phyloP scores from a whole-genome alignment of 495 filamentous ascomycete genomes.

The Neurospora discreta region DNA sequence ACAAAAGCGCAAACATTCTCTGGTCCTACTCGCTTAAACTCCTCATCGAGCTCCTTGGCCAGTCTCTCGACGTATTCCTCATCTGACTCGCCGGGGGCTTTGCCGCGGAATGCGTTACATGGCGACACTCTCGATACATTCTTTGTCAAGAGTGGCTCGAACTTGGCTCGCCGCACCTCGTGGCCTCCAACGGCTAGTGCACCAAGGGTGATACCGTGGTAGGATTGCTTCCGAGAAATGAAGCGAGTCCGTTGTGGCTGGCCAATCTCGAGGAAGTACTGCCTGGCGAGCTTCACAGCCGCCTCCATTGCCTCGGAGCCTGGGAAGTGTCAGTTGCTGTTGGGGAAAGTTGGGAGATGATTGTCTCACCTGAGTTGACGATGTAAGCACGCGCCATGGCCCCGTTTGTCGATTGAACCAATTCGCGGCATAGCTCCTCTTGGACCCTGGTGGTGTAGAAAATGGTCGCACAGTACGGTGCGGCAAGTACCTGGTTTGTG shows the following conservation, averaged over 20 bases:
- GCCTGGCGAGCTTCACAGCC: constrained; percentile 51
- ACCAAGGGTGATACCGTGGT: constrained; percentile 66
- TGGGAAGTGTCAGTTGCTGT: constrained; percentile 23
- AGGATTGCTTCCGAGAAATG: constrained; percentile 59
- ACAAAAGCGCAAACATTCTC: constrained; percentile 67
- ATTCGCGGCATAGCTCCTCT: constrained; percentile 29
- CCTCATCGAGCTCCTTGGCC: constrained; percentile 58
- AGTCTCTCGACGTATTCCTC: constrained; percentile 38
- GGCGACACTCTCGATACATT: constrained; percentile 57
- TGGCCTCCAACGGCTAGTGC: constrained; percentile 55
- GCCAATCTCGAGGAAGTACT: constrained; percentile 50
- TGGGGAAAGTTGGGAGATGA: constrained; percentile 9
- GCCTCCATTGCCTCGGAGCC: constrained; percentile 31
- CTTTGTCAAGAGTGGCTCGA: constrained; percentile 50
- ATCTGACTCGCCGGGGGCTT: constrained; percentile 19
- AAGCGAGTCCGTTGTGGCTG: constrained; percentile 38
- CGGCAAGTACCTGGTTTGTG: constrained; percentile 24
- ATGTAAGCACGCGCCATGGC: constrained; percentile 37
- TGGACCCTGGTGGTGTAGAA: constrained; percentile 32
- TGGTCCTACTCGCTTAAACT: constrained; percentile 61
- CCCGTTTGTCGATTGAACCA: constrained; percentile 35
- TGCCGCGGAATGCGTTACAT: constrained; percentile 42
- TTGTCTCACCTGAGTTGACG: constrained; percentile 47
- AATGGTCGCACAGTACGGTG: constrained; percentile 33
- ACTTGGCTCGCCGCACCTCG: constrained; percentile 48